Base-by-base conservation (phyloP, 169 alveolate species). In the Cardiosporidium cionae region DNA sequence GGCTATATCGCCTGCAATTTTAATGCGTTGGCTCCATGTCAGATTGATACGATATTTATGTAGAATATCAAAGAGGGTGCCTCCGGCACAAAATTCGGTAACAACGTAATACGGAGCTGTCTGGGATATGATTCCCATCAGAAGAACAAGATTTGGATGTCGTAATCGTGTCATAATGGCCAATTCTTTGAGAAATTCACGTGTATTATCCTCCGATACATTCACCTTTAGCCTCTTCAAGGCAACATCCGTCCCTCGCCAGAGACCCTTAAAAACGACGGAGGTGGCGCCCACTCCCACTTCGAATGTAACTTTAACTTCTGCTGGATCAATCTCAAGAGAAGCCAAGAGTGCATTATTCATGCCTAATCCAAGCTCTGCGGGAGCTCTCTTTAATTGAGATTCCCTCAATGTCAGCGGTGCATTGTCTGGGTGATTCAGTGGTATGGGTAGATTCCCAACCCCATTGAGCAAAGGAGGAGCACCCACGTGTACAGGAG, bases 21-120 rank as follows among this genome's bases (percentile, higher is more conserved):
- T 79, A 3, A 86, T 64, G 27, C 82, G 80, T 79, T 86, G 89
- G 16, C 77, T 76, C 90, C 92, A 89, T 37, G 69, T 53, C 32
- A 89, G 69, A 74, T 35, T 9, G 5, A 23, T 16, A 4, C 5
- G 70, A 4, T 28, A 52, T 2, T 23, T 84, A 73, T 90, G 95
- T 22, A 91, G 79, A n/a, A 87, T 72, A 35, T 80, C 82, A 52
- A 88, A 87, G 44, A 89, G 78, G 25, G 89, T 82, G 0, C 96
- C 95, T 28, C 94, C 94, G 7, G 65, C 78, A 52, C 96, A 91
- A 79, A 69, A 89, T 74, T 90, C 96, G n/a, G 92, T 85, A 2
- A 89, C 89, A 29, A 89, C 84, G 37, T 79, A 53, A 35, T 79
- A 35, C 36, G 83, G 82, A 1, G 44, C 52, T 29, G 31, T 22